Evolutionary conservation across 139 green algal genomes (phyloP), one percentile per base, ranked within the genome.

Genomic region (Picochlorum sp.): DNA sequence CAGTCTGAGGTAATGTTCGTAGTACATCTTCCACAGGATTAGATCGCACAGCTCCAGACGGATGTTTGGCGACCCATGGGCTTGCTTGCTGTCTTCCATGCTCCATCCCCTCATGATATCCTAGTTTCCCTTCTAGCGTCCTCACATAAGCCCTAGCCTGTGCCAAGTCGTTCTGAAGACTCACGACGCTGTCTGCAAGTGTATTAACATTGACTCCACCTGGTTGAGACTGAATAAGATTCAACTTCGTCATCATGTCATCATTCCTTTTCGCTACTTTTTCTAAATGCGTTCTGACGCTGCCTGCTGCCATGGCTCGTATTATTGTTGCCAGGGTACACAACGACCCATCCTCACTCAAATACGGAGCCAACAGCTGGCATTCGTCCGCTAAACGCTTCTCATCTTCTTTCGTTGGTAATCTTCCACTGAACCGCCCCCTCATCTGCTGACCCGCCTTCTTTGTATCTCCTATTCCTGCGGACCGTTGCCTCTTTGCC

Each of bases 371-470:
- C 7, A 95, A 69, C 56, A 89, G 64, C 62, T 74, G 69, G 77
- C 87, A 95, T 75, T 95, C 87, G 16, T 89, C 80, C n/a, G 71
- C 78, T 44, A 95, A 71, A 50, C 66, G 61, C 64, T 82, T 82
- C 62, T 95, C 87, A 61, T 95, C 86, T 30, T 85, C 80, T 73
- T 95, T 95, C 24, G 83, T 90, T 51, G 82, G 77, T 56, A 95
- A 80, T 5, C 87, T 78, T 3, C 87, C 87, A 64, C 74, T 85
- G 67, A 92, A 92, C 21, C 85, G 76, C 44, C 85, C 85, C 74
- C 89, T 79, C 54, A 90, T 73, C 56, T 58, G 47, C 46, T 77
- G 64, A 11, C n/a, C 26, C 45, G 63, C 30, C 21, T 50, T 44
- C 49, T n/a, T 49, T 5, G 45, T n/a, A 28, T 47, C 21, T 44